Evolutionary conservation across 2,329 filamentous ascomycete species (phyloP), one percentile per base, ranked within the genome.

Genomic region (Alternaria sp.): DNA sequence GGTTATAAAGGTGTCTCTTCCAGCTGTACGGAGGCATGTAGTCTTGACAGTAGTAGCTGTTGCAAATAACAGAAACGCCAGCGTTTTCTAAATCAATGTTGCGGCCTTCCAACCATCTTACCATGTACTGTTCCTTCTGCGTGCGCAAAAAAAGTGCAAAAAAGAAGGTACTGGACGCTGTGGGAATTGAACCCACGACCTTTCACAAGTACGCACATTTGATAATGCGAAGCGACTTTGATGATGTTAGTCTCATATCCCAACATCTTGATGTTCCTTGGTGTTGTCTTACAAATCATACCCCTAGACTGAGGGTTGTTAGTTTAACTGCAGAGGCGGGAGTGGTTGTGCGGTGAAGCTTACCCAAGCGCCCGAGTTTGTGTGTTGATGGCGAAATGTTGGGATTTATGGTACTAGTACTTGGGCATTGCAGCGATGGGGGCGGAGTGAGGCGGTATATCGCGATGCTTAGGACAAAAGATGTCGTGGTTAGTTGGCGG

Each of bases 111-210:
- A n/a, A n/a, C n/a, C n/a, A n/a, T n/a, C n/a, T n/a, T n/a, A n/a
- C n/a, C n/a, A n/a, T n/a, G n/a, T n/a, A n/a, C n/a, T n/a, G n/a
- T n/a, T n/a, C n/a, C n/a, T n/a, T n/a, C n/a, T n/a, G n/a, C n/a
- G n/a, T n/a, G n/a, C n/a, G n/a, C n/a, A n/a, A n/a, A n/a, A n/a
- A n/a, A n/a, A n/a, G n/a, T n/a, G 21, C 40, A 57, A 49, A 51
- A 59, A 52, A 58, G 54, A 65, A 64, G 56, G n/a, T 30, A 43
- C 1, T 69, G 68, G 68, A 69, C 68, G 62, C 68, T 69, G 68
- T 69, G 68, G 68, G 68, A 69, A 69, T 69, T 69, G 68, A 69
- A 69, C 68, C 68, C 68, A 69, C 68, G 68, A 69, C 68, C 68
- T 67, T 67, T 69, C 68, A 69, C 68, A 69, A 51, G 30, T 59